phyloP scores from a whole-genome alignment of 768 basidiomycete genomes.

The Xanthoconium purpureum region DNA sequence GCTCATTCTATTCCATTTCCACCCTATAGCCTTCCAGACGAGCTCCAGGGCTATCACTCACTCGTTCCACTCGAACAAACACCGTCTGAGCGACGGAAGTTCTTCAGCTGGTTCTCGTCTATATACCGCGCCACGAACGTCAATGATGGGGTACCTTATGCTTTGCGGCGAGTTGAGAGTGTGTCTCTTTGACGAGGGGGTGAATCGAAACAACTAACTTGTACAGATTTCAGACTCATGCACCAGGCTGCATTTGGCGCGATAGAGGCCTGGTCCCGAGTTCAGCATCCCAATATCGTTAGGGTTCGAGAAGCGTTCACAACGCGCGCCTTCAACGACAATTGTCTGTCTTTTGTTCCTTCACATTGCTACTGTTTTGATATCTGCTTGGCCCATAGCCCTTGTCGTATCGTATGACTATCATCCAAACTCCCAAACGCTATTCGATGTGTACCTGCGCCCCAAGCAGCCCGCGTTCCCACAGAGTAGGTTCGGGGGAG shows the following conservation, averaged over 20 bases:
- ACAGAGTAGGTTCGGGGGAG: slow-evolving; percentile 36
- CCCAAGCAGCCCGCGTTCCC: slow-evolving; percentile 42
- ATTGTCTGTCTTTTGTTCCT: slow-evolving; percentile 53
- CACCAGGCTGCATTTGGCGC: slow-evolving; percentile 77
- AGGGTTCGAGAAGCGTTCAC: slow-evolving; percentile 91
- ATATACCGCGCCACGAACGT: slow-evolving; percentile 81
- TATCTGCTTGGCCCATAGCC: slow-evolving; percentile 44
- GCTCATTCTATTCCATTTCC: slow-evolving; percentile 34
- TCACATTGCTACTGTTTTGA: slow-evolving; percentile 7
- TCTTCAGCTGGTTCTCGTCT: slow-evolving; percentile 76
- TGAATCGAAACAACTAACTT: neutral
- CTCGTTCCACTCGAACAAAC: slow-evolving; percentile 73
- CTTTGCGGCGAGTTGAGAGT: slow-evolving; percentile 87
- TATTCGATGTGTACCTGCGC: slow-evolving; percentile 76
- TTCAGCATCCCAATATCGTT: slow-evolving; percentile 85
- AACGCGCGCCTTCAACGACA: slow-evolving; percentile 86
- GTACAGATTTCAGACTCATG: slow-evolving; percentile 74
- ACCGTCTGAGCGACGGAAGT: slow-evolving; percentile 61
- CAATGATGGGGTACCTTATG: slow-evolving; percentile 75
- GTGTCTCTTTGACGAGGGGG: slow-evolving; percentile 5
- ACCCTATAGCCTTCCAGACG: slow-evolving; percentile 70
- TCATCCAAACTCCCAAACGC: slow-evolving; percentile 77
- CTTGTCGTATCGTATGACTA: slow-evolving; percentile 91
- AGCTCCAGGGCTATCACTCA: slow-evolving; percentile 87
- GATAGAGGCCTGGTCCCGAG: slow-evolving; percentile 82